Evolutionary conservation across 202 grass and related monocot species (phyloP), one percentile per base, ranked within the genome.

Genomic region (Setaria italica): DNA sequence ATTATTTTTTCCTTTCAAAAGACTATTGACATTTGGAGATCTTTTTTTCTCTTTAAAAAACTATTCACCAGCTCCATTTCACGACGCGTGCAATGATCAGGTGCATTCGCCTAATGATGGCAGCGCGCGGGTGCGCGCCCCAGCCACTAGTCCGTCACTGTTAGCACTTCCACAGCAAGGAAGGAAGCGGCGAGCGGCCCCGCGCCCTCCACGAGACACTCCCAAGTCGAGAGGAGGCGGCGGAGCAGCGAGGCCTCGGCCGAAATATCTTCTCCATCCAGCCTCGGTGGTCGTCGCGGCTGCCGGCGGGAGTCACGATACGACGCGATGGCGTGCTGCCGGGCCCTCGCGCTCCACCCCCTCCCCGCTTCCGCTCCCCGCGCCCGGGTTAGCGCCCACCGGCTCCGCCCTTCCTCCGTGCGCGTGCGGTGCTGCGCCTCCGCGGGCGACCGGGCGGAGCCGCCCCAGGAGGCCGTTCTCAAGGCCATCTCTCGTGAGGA

Each of bases 401-500:
- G 57, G 11, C 84, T 48, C 46, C 73, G 82, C 72, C 15, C 74
- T 47, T 68, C 25, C 25, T 46, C 43, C 43, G 8, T 46, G 43
- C 15, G 37, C 82, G 39, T 81, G 34, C 47, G 85, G 34, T 81
- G 77, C 77, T 81, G 59, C 68, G 45, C 69, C 46, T n/a, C 60
- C 59, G 34, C 30, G 33, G 59, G 78, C 32, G 81, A 49, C 20
- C 76, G 54, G 67, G 76, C 16, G 45, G 76, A 81, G 34, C 77
- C 77, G 15, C 85, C 79, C 42, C 85, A 87, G 79, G 85, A 87
- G 19, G 9, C 71, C 20, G 85, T 87, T 14, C 85, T 87, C 51
- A 82, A 77, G 79, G 85, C 85, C 72, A 87, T 77, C 19, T 82
- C 85, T 7, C 85, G 85, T 82, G 32, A 87, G 85, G 9, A 62